Base-by-base conservation (phyloP, 2,329 filamentous ascomycete species). In the Aspergillus japonicus region DNA sequence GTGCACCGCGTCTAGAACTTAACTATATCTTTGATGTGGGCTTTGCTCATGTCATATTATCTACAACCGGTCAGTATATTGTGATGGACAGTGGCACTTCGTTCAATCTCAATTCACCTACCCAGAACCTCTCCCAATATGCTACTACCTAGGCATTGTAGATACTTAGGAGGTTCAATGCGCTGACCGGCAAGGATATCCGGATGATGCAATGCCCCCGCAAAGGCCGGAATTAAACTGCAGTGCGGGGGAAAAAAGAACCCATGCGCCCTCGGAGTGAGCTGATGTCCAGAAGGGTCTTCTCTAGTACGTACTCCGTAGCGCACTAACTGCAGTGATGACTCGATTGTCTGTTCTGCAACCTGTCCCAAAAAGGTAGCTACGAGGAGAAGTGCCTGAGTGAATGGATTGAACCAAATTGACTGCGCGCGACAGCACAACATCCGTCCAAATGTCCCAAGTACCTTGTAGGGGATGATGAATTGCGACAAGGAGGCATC, bases 171-270 rank as follows among this genome's bases (percentile, higher is more conserved):
- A 58, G 52, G 56, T 56, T 47, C 52, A 47, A 48, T 51, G 47
- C 44, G 21, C 47, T 39, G 29, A 29, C 58, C 24, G 49, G 54
- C 47, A 61, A 61, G 23, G 23, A 39, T 49, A 57, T 21, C 49
- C 47, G 31, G 52, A 61, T 65, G 66, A 64, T 64, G 63, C 60
- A 62, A 62, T 59, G 59, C 68, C 71, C 26, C 71, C 68, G 65
- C 68, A 69, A 66, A 68, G 62, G 59, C 58, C 54, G 62, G 60
- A 59, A 51, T 60, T 65, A 57, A 56, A 58, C 47, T 68, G 64
- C 59, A 66, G 64, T 73, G 71, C 69, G 71, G 71, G 71, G 71
- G 70, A 59, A 63, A 52, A 49, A 57, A 29, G 48, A 56, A 52
- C 39, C 29, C 19, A 33, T 53, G 57, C 44, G 24, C 11, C 14